Evolutionary conservation across 306 rosid genomes (phyloP).

Genomic region (Fagus sylvatica): DNA sequence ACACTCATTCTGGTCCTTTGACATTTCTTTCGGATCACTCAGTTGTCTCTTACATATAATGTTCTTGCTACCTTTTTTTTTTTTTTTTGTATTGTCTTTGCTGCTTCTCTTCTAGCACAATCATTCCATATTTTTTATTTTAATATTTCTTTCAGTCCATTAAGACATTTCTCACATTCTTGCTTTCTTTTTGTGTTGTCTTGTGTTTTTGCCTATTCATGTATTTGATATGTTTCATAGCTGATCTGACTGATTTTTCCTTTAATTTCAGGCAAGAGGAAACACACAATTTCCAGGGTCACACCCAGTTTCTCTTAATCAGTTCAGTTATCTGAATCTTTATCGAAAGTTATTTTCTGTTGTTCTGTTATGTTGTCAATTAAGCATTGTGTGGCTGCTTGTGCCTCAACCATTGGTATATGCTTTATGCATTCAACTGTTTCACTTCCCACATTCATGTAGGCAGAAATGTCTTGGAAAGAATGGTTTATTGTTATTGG

Average conservation of each 20-base stretch:
- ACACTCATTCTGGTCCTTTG: not conserved
- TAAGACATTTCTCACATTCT: not conserved
- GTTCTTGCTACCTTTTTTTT: not conserved
- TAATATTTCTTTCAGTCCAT: not conserved
- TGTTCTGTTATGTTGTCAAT: constrained; percentile 12
- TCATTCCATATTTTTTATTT: not conserved
- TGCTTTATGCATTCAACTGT: not conserved
- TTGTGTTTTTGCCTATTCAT: constrained; percentile 17
- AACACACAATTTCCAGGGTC: constrained; percentile 88
- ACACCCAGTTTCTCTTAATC: constrained; percentile 93
- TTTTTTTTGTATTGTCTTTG: not conserved
- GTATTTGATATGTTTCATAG: constrained; percentile 18
- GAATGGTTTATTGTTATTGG: not conserved
- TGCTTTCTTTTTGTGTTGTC: not conserved
- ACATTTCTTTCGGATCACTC: not conserved
- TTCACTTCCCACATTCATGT: not conserved
- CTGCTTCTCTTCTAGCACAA: not conserved
- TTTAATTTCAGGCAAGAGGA: constrained; percentile 69
- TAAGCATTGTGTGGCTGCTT: constrained; percentile 6
- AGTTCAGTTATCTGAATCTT: constrained; percentile 41
- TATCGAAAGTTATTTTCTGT: not conserved
- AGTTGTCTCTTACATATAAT: not conserved
- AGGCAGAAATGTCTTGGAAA: not conserved
- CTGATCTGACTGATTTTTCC: constrained; percentile 24
- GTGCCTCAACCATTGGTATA: constrained; percentile 7